Evolutionary conservation across 768 basidiomycete genomes (phyloP).

Genomic region (Lentinula raphanica): DNA sequence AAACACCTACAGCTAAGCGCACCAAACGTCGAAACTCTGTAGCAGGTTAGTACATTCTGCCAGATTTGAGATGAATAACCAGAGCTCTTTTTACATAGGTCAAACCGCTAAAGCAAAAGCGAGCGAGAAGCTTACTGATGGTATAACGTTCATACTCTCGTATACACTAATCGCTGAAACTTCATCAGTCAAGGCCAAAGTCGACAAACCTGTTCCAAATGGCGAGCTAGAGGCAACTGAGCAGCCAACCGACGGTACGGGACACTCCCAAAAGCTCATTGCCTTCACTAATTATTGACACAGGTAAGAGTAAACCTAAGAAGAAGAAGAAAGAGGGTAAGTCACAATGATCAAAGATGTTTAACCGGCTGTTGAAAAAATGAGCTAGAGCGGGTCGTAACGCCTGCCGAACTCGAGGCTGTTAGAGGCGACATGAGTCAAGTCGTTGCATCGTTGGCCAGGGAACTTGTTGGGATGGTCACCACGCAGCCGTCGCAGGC

Average conservation of each 20-base stretch:
- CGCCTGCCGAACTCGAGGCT: neutral
- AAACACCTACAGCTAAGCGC: neutral
- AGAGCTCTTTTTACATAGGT: neutral
- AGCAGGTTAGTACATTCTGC: neutral
- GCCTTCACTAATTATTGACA: neutral
- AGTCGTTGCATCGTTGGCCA: neutral
- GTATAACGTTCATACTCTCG: neutral
- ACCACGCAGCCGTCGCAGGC: neutral
- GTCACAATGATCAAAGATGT: neutral
- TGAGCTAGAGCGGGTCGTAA: neutral
- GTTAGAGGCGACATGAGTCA: neutral
- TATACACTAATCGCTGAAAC: neutral
- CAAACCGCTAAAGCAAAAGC: neutral
- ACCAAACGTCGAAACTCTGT: neutral
- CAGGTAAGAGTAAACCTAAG: slow-evolving; percentile 11
- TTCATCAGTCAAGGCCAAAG: neutral
- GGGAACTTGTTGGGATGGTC: neutral
- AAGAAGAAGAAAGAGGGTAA: slow-evolving; percentile 9
- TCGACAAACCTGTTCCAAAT: neutral
- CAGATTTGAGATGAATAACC: neutral
- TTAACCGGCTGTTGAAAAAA: neutral
- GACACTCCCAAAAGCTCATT: neutral
- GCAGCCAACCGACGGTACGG: neutral
- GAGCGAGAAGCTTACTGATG: neutral
- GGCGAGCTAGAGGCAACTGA: neutral